These are phyloP conservation scores for Drechslerella coelobrocha DNA, from an alignment of 2,329 filamentous ascomycete species.

Conservation along the genomic window DNA sequence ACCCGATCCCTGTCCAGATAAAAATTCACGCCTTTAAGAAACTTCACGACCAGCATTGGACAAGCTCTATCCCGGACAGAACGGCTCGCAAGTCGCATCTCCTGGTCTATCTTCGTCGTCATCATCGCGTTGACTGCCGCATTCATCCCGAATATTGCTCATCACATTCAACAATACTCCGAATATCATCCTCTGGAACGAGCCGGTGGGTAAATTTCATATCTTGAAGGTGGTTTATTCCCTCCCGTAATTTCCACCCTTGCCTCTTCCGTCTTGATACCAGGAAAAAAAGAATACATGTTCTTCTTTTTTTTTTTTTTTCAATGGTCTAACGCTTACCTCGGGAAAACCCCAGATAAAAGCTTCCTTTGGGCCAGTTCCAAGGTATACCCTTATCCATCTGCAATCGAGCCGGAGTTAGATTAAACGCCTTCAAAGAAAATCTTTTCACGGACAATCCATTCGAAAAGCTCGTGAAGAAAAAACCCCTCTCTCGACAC, in stretches of 20 bases:
- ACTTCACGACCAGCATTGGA: slow-evolving; percentile 18
- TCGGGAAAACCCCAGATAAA: slow-evolving; percentile 46
- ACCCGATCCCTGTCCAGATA: slow-evolving; percentile 13
- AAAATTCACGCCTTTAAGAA: slow-evolving; percentile 29
- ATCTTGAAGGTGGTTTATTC: not conserved
- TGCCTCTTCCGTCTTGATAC: not conserved
- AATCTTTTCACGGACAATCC: slow-evolving; percentile 41
- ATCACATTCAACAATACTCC: slow-evolving; percentile 30
- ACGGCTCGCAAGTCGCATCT: slow-evolving; percentile 21
- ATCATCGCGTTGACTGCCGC: slow-evolving; percentile 23
- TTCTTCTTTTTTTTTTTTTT: slow-evolving; percentile 38
- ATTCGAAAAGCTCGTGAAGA: slow-evolving; percentile 45
- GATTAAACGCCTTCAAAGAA: slow-evolving; percentile 43
- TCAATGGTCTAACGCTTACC: slow-evolving; percentile 35
- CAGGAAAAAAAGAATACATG: slow-evolving; percentile 11
- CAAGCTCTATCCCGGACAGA: slow-evolving; percentile 35
- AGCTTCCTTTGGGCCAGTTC: slow-evolving; percentile 36
- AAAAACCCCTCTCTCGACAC: slow-evolving; percentile 4
- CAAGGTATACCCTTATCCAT: slow-evolving; percentile 27
- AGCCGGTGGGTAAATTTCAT: slow-evolving; percentile 44
- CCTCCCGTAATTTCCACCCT: slow-evolving; percentile 2
- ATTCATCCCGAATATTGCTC: slow-evolving; percentile 27
- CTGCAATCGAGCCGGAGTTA: slow-evolving; percentile 37
- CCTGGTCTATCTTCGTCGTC: slow-evolving; percentile 21
- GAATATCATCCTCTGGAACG: slow-evolving; percentile 21